These are phyloP conservation scores for Allomyces macrogynus DNA, from an alignment of 192 early-diverging fungal genomes.

Conservation along the genomic window DNA sequence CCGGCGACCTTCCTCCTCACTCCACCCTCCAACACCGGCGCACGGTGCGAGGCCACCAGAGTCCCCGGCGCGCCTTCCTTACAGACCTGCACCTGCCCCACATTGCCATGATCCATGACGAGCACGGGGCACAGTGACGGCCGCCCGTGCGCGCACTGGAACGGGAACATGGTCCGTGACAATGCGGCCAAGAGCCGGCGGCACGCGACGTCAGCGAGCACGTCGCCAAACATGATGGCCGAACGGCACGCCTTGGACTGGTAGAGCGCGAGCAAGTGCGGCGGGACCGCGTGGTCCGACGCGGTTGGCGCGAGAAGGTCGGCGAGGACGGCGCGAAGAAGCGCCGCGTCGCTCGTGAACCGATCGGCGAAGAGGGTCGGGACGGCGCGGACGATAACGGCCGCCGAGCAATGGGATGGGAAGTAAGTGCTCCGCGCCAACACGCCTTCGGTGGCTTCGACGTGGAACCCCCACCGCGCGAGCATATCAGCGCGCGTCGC, in stretches of 20 bases:
- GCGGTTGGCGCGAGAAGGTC: background rate
- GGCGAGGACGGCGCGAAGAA: background rate
- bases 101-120: no score
- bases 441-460: background rate
- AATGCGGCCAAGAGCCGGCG: constrained; percentile 25
- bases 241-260: constrained; percentile 48
- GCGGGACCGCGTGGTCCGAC: background rate
- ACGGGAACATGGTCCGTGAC: constrained; percentile 32
- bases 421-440: no score
- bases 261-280: background rate
- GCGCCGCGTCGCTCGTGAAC: background rate
- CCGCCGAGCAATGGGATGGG: no score
- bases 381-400: background rate
- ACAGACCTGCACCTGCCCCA: no score
- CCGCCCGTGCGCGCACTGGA: constrained; percentile 41
- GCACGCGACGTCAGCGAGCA: constrained; percentile 24
- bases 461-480: background rate
- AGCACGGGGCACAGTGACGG: no score
- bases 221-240: constrained; percentile 60
- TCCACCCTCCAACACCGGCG: no score
- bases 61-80: no score
- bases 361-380: background rate
- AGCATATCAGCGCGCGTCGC: background rate
- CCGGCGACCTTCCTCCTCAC: no score
- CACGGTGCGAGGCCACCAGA: no score